Evolutionary conservation across 768 basidiomycete genomes (phyloP).

Genomic region (Pleurotus giganteus): DNA sequence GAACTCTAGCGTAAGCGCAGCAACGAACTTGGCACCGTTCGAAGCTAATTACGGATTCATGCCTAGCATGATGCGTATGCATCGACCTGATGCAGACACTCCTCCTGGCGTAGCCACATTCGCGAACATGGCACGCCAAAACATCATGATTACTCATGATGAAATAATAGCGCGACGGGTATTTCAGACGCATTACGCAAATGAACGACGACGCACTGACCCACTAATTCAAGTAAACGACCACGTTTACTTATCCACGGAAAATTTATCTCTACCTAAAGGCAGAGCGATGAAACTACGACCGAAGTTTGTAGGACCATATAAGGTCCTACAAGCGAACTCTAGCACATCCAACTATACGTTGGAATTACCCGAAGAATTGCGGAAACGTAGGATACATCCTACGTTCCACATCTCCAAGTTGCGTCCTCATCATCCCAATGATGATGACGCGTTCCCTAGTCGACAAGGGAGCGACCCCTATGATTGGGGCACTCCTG

Average conservation of each 20-base stretch:
- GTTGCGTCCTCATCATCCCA: slow-evolving; percentile 25
- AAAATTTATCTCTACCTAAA: slow-evolving; percentile 32
- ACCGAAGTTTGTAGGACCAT: slow-evolving; percentile 39
- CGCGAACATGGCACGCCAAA: slow-evolving; percentile 17
- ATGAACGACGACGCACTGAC: slow-evolving; percentile 19
- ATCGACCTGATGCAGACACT: neutral
- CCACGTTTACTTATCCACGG: slow-evolving; percentile 33
- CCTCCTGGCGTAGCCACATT: slow-evolving; percentile 23
- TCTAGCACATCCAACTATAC: slow-evolving; percentile 24
- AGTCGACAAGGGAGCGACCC: slow-evolving; percentile 20
- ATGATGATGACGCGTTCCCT: slow-evolving; percentile 35
- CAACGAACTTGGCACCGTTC: slow-evolving; percentile 34
- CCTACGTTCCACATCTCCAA: slow-evolving; percentile 32
- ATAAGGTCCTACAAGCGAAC: slow-evolving; percentile 18
- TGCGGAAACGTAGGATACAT: slow-evolving; percentile 25
- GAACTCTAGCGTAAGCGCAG: slow-evolving; percentile 23
- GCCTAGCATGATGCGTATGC: slow-evolving; percentile 20
- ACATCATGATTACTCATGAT: slow-evolving; percentile 27
- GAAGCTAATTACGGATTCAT: slow-evolving; percentile 18
- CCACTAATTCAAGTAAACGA: slow-evolving; percentile 18
- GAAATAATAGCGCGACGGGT: slow-evolving; percentile 31
- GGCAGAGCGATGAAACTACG: slow-evolving; percentile 30
- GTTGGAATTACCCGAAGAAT: slow-evolving; percentile 23
- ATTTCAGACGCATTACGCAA: slow-evolving; percentile 27
- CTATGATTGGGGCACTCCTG: slow-evolving; percentile 33